phyloP scores from a whole-genome alignment of 2,329 filamentous ascomycete species.

The Aspergillus eucalypticola region DNA sequence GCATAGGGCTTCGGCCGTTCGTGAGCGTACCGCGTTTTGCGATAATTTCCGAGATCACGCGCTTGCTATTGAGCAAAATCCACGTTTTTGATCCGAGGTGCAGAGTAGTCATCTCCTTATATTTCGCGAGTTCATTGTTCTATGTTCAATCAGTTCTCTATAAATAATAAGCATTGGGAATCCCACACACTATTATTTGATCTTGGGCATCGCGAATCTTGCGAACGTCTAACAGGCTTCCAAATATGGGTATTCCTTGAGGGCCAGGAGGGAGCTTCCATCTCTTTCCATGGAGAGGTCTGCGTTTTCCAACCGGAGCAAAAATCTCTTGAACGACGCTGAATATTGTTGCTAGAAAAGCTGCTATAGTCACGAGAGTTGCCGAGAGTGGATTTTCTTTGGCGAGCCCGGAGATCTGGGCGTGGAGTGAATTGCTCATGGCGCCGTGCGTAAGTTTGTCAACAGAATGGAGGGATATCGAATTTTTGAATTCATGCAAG shows the following conservation, averaged over 20 bases:
- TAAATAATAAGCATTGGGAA: no score
- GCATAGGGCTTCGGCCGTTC: constrained; percentile 35
- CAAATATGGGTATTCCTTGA: constrained; percentile 23
- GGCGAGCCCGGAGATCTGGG: no score
- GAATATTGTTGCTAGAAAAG: constrained; percentile 6
- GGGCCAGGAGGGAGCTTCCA: constrained; percentile 28
- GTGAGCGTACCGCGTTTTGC: constrained; percentile 38
- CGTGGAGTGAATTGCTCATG: no score
- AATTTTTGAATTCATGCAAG: no score
- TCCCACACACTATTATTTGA: background rate
- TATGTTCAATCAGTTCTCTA: background rate
- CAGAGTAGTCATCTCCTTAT: constrained; percentile 36
- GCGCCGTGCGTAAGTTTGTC: no score
- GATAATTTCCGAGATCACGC: constrained; percentile 44
- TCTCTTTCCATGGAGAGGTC: constrained; percentile 13
- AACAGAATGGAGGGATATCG: no score
- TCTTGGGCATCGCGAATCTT: background rate
- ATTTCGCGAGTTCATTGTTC: constrained; percentile 16
- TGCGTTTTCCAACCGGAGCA: constrained; percentile 16
- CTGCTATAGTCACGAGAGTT: background rate
- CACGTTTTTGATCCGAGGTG: constrained; percentile 42
- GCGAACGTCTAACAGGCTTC: constrained; percentile 16
- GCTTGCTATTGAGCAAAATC: constrained; percentile 46
- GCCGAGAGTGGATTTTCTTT: no score
- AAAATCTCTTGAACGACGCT: constrained; percentile 15